Base-by-base conservation (phyloP, 805 yeast genomes). In the Yarrowia bubula region DNA sequence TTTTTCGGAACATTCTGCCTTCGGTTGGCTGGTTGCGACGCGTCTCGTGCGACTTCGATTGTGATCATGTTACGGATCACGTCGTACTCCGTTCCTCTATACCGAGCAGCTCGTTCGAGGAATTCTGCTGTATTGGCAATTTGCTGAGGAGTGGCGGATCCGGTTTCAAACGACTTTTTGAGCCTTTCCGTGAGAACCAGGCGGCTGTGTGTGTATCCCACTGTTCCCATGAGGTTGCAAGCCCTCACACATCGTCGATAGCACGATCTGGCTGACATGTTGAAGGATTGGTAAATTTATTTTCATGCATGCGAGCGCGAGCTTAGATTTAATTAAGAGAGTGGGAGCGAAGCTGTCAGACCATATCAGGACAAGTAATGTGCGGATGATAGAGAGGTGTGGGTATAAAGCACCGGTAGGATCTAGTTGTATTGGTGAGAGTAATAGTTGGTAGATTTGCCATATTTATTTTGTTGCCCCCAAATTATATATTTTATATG, bases 221-320 rank as follows among this genome's bases (percentile, higher is more conserved):
- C 47, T 15, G 8, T 10, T 39, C 39, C 39, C 11, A 55, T 17
- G 7, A 32, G 31, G 38, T 41, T 55, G 3, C 31, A 22, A 5
- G 61, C 61, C 28, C 61, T 10, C 38, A 55, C 38, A 10, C 61
- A 55, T 4, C 61, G 61, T 55, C 61, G 15, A 31, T 55, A 55
- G 38, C 47, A 41, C 3, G n/a, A 46, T 41, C 46, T 28, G 11
- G 47, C 41, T 4, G 60, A 22, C 60, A 51, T 51, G 15, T 11
- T 5, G 11, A 2, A 4, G 10, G 13, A 31, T 6, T 43, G 47
- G 28, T 22, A 28, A 43, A 4, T 11, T 11, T 46, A 31, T 46
- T 44, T 46, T 46, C 5, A 31, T n/a, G 48, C 35, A 44, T 18
- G 46, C 38, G 38, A 35, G 13, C 13, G 10, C 7, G 10, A 35